phyloP scores from a whole-genome alignment of 495 filamentous ascomycete species.

The Xylaria intraflava region DNA sequence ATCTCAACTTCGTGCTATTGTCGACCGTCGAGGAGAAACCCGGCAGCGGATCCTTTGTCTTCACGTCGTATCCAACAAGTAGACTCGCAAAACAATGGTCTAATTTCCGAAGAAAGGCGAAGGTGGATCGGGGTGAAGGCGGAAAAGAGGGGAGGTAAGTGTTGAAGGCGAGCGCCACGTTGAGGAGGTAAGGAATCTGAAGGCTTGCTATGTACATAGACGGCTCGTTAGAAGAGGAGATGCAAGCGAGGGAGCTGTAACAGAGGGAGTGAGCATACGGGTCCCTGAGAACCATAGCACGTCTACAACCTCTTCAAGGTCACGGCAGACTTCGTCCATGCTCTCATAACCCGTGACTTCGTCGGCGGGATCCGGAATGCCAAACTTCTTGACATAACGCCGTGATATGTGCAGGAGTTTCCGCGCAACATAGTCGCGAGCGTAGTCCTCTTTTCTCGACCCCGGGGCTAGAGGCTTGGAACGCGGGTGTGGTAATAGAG shows the following conservation, averaged over 20 bases:
- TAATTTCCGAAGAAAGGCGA: slow-evolving; percentile 64
- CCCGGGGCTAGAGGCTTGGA: slow-evolving; percentile 59
- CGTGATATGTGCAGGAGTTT: slow-evolving; percentile 58
- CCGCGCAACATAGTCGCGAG: slow-evolving; percentile 62
- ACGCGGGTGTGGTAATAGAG: slow-evolving; percentile 57
- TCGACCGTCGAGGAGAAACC: slow-evolving; percentile 56
- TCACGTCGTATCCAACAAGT: slow-evolving; percentile 57
- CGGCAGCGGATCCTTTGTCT: slow-evolving; percentile 56
- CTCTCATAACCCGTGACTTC: slow-evolving; percentile 58
- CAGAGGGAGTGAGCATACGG: slow-evolving; percentile 48
- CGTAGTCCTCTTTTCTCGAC: slow-evolving; percentile 67
- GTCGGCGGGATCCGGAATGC: slow-evolving; percentile 45
- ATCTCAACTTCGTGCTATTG: slow-evolving; percentile 20
- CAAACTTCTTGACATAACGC: slow-evolving; percentile 69
- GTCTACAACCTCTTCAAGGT: slow-evolving; percentile 65
- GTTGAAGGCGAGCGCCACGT: slow-evolving; percentile 61
- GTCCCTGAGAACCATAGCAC: slow-evolving; percentile 78
- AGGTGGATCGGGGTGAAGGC: slow-evolving; percentile 57
- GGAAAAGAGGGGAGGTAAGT: slow-evolving; percentile 60
- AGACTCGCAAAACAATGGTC: slow-evolving; percentile 71
- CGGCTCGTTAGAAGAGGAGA: neutral
- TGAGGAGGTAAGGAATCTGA: slow-evolving; percentile 78
- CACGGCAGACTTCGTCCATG: slow-evolving; percentile 60
- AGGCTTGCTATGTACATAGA: slow-evolving; percentile 52
- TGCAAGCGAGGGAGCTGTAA: slow-evolving; percentile 2